Conservation (phyloP, 768 basidiomycete species). For the Leccinum disarticulatum region DNA sequence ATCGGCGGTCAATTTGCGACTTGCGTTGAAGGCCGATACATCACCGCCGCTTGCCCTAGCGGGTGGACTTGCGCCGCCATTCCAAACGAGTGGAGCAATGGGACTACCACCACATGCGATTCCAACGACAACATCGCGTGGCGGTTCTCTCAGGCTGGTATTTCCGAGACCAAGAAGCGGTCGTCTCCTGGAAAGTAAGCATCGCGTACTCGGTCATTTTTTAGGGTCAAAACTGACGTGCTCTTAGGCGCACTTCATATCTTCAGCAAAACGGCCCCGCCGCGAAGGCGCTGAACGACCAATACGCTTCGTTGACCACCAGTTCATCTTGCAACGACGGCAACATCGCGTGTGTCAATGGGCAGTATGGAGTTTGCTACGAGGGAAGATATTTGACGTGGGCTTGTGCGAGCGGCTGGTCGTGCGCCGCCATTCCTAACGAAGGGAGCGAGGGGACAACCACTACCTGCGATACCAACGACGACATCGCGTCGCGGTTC, state of each 20-base stretch:
- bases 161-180: conserved; percentile 16
- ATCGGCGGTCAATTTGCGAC: conserved; percentile 15
- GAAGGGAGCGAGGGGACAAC: conserved; percentile 16
- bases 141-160: conserved; percentile 11
- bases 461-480: conserved; percentile 20
- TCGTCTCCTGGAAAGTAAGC: conserved; percentile 3
- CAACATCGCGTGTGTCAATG: conserved; percentile 20
- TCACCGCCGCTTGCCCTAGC: conserved; percentile 8
- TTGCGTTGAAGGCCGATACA: conserved; percentile 16
- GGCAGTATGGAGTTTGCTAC: conserved; percentile 19
- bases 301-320: conserved; percentile 16
- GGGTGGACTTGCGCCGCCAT: conserved; percentile 25
- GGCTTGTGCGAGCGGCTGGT: conserved; percentile 13
- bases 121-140: conserved; percentile 10
- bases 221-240: background rate
- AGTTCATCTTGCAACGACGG: conserved; percentile 20
- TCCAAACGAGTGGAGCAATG: conserved; percentile 24
- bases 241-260: conserved; percentile 15
- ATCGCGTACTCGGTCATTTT: background rate
- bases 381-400: conserved; percentile 12
- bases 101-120: conserved; percentile 23
- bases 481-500: conserved; percentile 20
- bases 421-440: conserved; percentile 28
- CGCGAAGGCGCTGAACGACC: conserved; percentile 25
- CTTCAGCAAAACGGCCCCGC: conserved; percentile 28